A percentile compares a stretch with the other conserved stretches of the same genome.
Evolutionary conservation across 2,329 filamentous ascomycete species (phyloP).

Genomic region (Aspergillus niger): DNA sequence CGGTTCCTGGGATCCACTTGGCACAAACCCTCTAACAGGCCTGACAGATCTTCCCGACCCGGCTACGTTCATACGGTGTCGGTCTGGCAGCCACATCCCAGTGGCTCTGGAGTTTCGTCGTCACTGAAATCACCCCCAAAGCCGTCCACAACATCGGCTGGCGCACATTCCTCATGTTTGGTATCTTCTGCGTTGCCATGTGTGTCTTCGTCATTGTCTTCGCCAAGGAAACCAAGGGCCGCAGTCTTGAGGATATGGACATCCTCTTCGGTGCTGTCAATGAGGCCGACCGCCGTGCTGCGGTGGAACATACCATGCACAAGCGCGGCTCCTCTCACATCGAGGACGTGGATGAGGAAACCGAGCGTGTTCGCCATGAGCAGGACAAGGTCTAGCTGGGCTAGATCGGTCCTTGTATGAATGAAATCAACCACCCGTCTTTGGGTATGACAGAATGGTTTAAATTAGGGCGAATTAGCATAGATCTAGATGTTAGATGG

Average conservation of each 20-base stretch:
- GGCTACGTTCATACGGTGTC: conserved; percentile 44
- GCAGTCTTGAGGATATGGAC: conserved; percentile 45
- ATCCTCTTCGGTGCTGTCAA: conserved; percentile 32
- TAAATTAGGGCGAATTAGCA: background rate
- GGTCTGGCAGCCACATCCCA: conserved; percentile 42
- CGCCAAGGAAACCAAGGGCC: conserved; percentile 44
- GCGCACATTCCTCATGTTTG: conserved; percentile 47
- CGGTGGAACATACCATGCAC: conserved; percentile 30
- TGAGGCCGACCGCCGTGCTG: conserved; percentile 25
- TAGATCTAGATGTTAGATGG: conserved; percentile 2
- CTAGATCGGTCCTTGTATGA: background rate
- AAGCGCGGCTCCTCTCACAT: conserved; percentile 27
- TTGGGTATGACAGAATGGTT: background rate
- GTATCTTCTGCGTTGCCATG: conserved; percentile 41
- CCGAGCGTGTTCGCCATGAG: conserved; percentile 5
- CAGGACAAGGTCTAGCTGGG: conserved; percentile 12
- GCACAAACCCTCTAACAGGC: background rate
- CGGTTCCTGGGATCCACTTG: background rate
- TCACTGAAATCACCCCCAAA: conserved; percentile 44
- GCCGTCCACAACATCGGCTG: conserved; percentile 44
- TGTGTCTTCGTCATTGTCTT: conserved; percentile 38
- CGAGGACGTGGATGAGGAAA: conserved; percentile 21
- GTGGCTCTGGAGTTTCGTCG: conserved; percentile 47
- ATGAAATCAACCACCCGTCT: background rate
- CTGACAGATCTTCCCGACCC: conserved; percentile 41